These are phyloP conservation scores for Excoecaria agallocha DNA, from an alignment of 345 rosid species.

Conservation along the genomic window DNA sequence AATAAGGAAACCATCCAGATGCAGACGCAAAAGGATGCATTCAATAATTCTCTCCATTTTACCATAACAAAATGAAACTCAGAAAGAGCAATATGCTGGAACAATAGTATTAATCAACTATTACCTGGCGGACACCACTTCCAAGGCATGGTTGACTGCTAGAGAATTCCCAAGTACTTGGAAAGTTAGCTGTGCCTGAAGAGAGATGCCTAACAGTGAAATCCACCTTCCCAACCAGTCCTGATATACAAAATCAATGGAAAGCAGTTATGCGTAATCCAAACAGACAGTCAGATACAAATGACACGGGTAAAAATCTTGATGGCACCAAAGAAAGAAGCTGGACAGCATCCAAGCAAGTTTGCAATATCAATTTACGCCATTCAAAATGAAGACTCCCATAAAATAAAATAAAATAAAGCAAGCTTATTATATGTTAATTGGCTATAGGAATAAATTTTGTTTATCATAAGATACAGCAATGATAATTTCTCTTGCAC, in stretches of 20 bases:
- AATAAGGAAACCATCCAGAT: neutral
- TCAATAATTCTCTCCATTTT: constrained; percentile 4
- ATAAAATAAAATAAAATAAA: too few relatives aligned
- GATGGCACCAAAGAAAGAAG: neutral
- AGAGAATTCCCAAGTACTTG: constrained; percentile 62
- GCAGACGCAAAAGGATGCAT: constrained; percentile 8
- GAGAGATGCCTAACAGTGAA: constrained; percentile 93
- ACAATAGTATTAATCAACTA: neutral
- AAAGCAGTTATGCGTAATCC: neutral
- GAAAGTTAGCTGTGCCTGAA: constrained; percentile 69
- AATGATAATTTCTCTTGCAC: neutral
- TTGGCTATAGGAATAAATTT: neutral
- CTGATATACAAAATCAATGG: constrained; percentile 37
- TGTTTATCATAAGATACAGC: neutral
- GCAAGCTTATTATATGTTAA: neutral
- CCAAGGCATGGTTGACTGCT: constrained; percentile 65
- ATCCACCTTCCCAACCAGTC: constrained; percentile 92
- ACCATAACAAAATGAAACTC: neutral
- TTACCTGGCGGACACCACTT: constrained; percentile 61
- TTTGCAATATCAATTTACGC: too few relatives aligned
- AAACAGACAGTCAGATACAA: neutral
- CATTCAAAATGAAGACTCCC: neutral
- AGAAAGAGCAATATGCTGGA: neutral
- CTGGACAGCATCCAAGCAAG: neutral
- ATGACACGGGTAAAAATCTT: neutral